Conservation (phyloP, 2,329 filamentous ascomycete species). For the Paraphaeosphaeria minitans region DNA sequence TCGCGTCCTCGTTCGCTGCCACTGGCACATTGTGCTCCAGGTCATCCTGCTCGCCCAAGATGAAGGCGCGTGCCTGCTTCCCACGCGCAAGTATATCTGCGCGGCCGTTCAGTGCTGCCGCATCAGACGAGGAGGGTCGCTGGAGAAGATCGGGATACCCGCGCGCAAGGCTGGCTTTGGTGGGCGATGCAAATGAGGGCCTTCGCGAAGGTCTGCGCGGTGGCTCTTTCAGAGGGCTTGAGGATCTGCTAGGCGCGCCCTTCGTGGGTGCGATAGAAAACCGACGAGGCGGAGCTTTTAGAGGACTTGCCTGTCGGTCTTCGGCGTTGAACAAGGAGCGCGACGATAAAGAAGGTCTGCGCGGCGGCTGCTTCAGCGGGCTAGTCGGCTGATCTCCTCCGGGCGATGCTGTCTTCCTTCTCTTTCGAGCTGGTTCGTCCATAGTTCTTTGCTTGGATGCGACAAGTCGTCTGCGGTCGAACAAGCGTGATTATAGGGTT, state of each 20-base stretch:
- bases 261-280: conserved; percentile 12
- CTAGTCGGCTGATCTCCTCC: conserved; percentile 25
- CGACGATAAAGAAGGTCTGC: conserved; percentile 45
- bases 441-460: conserved; percentile 19
- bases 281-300: conserved; percentile 20
- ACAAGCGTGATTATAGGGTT: neutral
- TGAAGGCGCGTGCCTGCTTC: conserved; percentile 27
- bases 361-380: conserved; percentile 38
- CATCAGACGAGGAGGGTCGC: conserved; percentile 21
- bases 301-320: conserved; percentile 35
- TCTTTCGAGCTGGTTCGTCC: conserved; percentile 43
- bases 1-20: neutral
- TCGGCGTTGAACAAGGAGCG: neutral
- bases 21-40: conserved; percentile 8
- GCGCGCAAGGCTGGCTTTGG: conserved; percentile 47
- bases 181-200: conserved; percentile 47
- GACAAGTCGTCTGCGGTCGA: neutral
- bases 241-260: conserved; percentile 16
- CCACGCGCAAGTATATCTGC: conserved; percentile 22
- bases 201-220: conserved; percentile 43
- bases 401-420: conserved; percentile 41
- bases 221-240: conserved; percentile 37
- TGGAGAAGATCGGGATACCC: conserved; percentile 43
- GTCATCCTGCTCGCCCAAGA: conserved; percentile 21
- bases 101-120: conserved; percentile 17